phyloP scores from a whole-genome alignment of 1,284 basidiomycete species.

The Mycosarcoma mackinlayi region DNA sequence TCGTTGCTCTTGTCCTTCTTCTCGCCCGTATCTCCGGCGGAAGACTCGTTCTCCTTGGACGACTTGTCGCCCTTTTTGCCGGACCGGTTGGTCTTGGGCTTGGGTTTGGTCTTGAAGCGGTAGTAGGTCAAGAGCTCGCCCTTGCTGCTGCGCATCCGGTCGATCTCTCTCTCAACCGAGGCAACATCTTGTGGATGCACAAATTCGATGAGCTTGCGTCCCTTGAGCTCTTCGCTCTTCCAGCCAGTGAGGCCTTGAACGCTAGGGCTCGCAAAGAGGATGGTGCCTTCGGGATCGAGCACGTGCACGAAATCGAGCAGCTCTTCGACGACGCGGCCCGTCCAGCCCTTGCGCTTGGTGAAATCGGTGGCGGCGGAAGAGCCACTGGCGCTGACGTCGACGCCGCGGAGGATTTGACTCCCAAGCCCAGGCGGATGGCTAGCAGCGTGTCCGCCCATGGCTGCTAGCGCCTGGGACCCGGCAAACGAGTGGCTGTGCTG shows the following conservation, averaged over 20 bases:
- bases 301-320: constrained; percentile 63
- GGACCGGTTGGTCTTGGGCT: constrained; percentile 29
- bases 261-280: constrained; percentile 57
- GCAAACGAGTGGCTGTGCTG: constrained; percentile 32
- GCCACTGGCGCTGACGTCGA: constrained; percentile 50
- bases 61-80: constrained; percentile 35
- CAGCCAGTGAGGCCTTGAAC: constrained; percentile 57
- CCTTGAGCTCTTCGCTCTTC: constrained; percentile 57
- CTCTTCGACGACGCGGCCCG: constrained; percentile 59
- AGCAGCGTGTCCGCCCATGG: constrained; percentile 49
- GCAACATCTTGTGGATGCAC: constrained; percentile 58
- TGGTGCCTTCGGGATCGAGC: constrained; percentile 50
- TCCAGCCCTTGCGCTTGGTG: constrained; percentile 63
- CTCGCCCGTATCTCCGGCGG: constrained; percentile 33
- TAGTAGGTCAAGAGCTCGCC: constrained; percentile 59
- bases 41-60: constrained; percentile 33
- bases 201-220: constrained; percentile 54
- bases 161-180: constrained; percentile 54
- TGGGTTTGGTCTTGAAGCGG: constrained; percentile 60
- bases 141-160: constrained; percentile 39
- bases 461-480: constrained; percentile 35
- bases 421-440: constrained; percentile 55
- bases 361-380: constrained; percentile 56
- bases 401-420: constrained; percentile 47
- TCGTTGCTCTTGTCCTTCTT: constrained; percentile 37